Base-by-base conservation (phyloP, 2,329 filamentous ascomycete species). In the Chaetomiaceae sp. region DNA sequence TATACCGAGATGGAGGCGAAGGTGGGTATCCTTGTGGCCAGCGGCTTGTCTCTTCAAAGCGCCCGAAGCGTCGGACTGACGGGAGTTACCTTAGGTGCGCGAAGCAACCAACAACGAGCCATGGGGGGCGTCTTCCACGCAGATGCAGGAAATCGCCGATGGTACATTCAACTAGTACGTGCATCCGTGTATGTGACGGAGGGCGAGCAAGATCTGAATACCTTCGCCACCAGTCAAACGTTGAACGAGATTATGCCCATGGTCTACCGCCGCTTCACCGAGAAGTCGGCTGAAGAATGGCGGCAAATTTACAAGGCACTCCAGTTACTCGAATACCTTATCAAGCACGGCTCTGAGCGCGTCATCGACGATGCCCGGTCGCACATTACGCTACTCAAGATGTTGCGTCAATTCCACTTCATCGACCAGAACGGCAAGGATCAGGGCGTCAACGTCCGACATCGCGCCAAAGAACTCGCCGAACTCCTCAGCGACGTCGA, bases 231-330 rank as follows among this genome's bases (percentile, higher is more conserved):
- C 63, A 96, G 91, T 66, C 89, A 95, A 81, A 81, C 90, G 42
- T 81, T 98, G 47, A 97, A 97, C 68, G 93, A 98, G 68, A 97
- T 98, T 65, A 98, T 98, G 93, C 93, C 93, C 56, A 93, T 98
- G 88, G 95, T 98, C 63, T 98, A 98, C 74, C 93, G 94, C 62
- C 87, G 93, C 55, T 98, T 98, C 68, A 98, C 93, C 51, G 93
- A 98, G 66, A 98, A 98, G 74, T 79, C 89, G 7, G 91, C 93
- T 46, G 93, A 98, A 65, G 93, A 98, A 70, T 98, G 93, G 93
- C 81, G 93, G 57, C 93, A 98, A 68, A 98, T 98, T 63, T 98
- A 98, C 78, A 98, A 98, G 75, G 85, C 88, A 9, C 82, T 98
- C 19, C 93, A 97, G 75, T 77, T 98, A 46, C 84, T 98, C 63